Conservation (phyloP, 345 rosid species). For the Moricandia arvensis region DNA sequence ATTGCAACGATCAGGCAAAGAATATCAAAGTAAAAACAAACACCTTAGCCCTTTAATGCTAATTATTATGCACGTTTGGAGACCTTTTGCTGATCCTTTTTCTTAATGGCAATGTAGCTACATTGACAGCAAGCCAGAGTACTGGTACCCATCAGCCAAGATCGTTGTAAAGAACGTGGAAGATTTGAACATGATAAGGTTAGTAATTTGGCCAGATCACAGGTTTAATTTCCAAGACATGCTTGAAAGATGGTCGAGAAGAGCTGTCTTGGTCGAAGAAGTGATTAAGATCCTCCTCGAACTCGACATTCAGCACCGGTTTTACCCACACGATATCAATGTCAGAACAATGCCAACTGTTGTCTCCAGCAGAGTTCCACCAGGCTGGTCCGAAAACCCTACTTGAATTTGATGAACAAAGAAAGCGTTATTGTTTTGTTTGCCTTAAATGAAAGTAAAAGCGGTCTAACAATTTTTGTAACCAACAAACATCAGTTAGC, state of each 20-base stretch:
- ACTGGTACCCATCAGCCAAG: slow-evolving; percentile 63
- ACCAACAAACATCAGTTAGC: slow-evolving; percentile 25
- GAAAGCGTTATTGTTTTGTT: not conserved
- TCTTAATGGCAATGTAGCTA: slow-evolving; percentile 39
- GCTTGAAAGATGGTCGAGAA: slow-evolving; percentile 55
- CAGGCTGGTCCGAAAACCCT: slow-evolving; percentile 39
- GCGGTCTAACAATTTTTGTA: slow-evolving; percentile 26
- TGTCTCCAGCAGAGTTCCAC: slow-evolving; percentile 47
- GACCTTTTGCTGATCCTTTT: not conserved
- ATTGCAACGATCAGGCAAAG: slow-evolving; percentile 55
- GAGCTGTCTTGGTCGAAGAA: slow-evolving; percentile 65
- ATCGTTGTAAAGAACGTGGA: slow-evolving; percentile 55
- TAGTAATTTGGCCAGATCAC: slow-evolving; percentile 71
- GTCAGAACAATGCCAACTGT: slow-evolving; percentile 47
- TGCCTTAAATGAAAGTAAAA: slow-evolving; percentile 2
- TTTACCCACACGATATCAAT: slow-evolving; percentile 69
- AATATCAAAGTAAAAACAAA: slow-evolving; percentile 47
- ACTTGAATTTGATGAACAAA: slow-evolving; percentile 12
- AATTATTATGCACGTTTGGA: not conserved
- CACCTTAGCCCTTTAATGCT: not conserved
- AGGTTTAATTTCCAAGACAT: slow-evolving; percentile 69
- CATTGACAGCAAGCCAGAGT: slow-evolving; percentile 67
- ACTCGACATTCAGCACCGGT: slow-evolving; percentile 65
- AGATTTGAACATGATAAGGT: slow-evolving; percentile 45
- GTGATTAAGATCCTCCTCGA: slow-evolving; percentile 63